Evolutionary conservation across 352 stramenopile genomes (phyloP), one percentile per base, ranked within the genome.

Genomic region (Chrysophaeum taylorii): DNA sequence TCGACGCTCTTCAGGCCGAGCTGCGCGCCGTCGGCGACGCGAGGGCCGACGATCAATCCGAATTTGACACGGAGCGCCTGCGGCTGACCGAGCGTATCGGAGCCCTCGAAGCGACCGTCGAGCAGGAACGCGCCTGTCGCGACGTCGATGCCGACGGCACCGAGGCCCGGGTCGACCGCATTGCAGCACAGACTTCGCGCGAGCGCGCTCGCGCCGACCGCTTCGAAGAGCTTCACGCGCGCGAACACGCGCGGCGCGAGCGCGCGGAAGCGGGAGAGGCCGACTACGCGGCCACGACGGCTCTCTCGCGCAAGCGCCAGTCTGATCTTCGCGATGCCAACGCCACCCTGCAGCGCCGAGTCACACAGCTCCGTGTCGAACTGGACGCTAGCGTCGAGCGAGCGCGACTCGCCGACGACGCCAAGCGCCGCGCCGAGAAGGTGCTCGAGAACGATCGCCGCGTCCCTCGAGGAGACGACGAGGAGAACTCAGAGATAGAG

Each of bases 1-100:
- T 68, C 38, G 68, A 72, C 45, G 68, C 68, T 1, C n/a, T 66
- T 2, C 57, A 45, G 16, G 16, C 41, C 36, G 57, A 66, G n/a
- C 36, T 66, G 16, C 57, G 57, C 18, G 33, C 33, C 1, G 5
- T 29, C 33, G 57, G 16, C 1, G 57, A 72, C 33, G 52, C 48
- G 2, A 33, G 48, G 14, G 50, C 45, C 21, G 39, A 72, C 31
- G 50, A 72, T 18, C 5, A 9, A 4, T 14, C 36, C 52, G 25
- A 27, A 35, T 7, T 29, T 25, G 68, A 72, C 31, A 36, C 45
- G 4, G 25, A 69, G 5, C 4, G 23, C 7, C 31, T 61, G 5
- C 31, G 16, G 0, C 68, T 72, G 18, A 67, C 38, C 36, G 25
- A 68, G n/a, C 23, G 35, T 33, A 36, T 48, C 45, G 35, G 35